Evolutionary conservation across 306 rosid genomes (phyloP), one percentile per base, ranked within the genome.

Genomic region (Delonix regia): DNA sequence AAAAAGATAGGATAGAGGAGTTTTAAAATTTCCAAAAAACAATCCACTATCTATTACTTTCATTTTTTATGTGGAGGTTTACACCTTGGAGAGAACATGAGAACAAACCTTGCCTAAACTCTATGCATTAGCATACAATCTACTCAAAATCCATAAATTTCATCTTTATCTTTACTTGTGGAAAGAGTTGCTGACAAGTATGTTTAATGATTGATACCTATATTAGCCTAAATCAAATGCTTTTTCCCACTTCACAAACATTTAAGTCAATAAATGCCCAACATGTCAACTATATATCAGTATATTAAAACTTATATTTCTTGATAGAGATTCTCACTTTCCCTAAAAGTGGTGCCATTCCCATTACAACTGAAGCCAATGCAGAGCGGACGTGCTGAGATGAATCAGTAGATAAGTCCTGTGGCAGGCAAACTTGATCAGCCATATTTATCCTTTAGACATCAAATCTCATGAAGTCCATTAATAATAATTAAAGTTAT

Each of bases 311-410:
- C 53, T 27, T 22, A 21, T 45, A 63, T 51, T 49, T 52, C 66
- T 68, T 47, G 80, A 47, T 21, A 67, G 56, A 41, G 70, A 69
- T 73, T 82, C 81, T 71, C 83, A 95, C 99, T 98, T 93, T 93
- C 84, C 99, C 98, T 77, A 95, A 77, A 68, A 93, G 91, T 3
- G 97, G 98, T 78, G 99, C 97, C 94, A 93, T 95, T 66, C 98
- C 99, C 98, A 91, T 95, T 83, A 93, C 91, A 83, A 95, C 99
- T 6, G 97, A 93, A 93, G 99, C 99, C 86, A 95, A 80, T 27
- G 98, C 98, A 82, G 99, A 89, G 42, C 98, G 98, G 57, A 95
- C 99, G 81, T 95, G 96, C 83, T 95, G 96, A 82, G 96, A 93
- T 56, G 98, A 95, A 90, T 95, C 99, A 45, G 97, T 77, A 12